Base-by-base conservation (phyloP, 176 grass and related monocot genomes). In the Tillandsia fasciculata region DNA sequence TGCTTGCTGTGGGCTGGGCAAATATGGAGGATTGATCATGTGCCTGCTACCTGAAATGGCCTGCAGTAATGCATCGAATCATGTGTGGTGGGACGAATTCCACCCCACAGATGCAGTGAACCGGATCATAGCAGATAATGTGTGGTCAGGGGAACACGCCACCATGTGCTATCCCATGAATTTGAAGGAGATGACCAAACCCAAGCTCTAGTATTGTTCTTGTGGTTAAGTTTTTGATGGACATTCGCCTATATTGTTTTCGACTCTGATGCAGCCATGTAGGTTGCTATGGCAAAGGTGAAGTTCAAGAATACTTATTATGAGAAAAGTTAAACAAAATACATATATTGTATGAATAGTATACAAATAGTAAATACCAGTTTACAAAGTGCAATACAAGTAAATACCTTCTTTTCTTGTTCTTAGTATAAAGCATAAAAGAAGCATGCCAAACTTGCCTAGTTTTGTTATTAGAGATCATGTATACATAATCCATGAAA, bases 51-150 rank as follows among this genome's bases (percentile, higher is more conserved):
- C 90, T 71, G 83, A 89, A 70, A 94, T 94, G 90, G 90, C 86
- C 1, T 94, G 90, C 75, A 79, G 54, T 0, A 68, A 94, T 33
- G 90, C 90, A n/a, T 86, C 90, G 28, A 94, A 64, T 49, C 86
- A 89, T 74, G 86, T 94, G 2, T 94, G 86, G 90, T 89, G 86
- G 86, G 90, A 93, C 33, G 83, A 93, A 66, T 93, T 86, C 83
- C 90, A 93, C 80, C 90, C 90, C 6, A 93, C 90, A 2, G 90
- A 93, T 8, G 74, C 71, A n/a, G 90, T 88, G 48, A 93, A 89
- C 68, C 71, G 11, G 64, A 93, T 93, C 66, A 74, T 93, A 26
- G 90, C 90, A 27, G 86, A 92, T 28, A 78, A 92, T 67, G 77
- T 89, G 48, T 93, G 90, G 90, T 88, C 86, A 5, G 52, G 86